phyloP scores from a whole-genome alignment of 805 yeast genomes.

The Pichia cephalocereana region DNA sequence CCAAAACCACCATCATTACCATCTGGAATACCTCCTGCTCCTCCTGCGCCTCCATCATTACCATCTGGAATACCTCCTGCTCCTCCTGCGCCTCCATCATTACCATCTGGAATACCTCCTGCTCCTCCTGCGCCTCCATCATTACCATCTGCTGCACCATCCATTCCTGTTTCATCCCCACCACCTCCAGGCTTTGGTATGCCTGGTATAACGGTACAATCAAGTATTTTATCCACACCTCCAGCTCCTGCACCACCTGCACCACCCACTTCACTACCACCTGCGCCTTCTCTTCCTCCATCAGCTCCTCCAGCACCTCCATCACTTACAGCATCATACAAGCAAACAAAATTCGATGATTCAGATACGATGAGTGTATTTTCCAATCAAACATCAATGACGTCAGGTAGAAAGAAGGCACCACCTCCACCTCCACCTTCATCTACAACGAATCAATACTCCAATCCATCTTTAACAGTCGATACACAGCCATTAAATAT shows the following conservation, averaged over 20 bases:
- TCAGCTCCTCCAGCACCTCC: background rate
- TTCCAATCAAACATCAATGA: constrained; percentile 4
- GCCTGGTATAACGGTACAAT: background rate
- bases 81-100: background rate
- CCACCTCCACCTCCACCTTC: constrained; percentile 29
- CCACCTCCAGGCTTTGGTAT: constrained; percentile 6
- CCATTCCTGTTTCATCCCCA: too few relatives aligned
- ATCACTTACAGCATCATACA: background rate
- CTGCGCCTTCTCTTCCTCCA: constrained; percentile 5
- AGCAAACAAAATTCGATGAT: background rate
- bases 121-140: background rate
- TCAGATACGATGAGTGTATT: constrained; percentile 5
- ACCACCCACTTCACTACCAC: background rate
- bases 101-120: constrained; percentile 1
- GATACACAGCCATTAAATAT: background rate
- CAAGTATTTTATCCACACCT: constrained; percentile 1
- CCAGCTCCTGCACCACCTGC: constrained; percentile 16
- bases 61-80: constrained; percentile 1
- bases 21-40: constrained; percentile 5
- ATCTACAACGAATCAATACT: constrained; percentile 12
- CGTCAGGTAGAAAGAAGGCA: constrained; percentile 4
- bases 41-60: constrained; percentile 9
- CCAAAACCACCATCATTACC: constrained; percentile 13
- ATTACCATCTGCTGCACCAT: background rate
- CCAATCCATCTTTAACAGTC: background rate